Percentiles rank a stretch among this genome's conserved stretches.
These are phyloP conservation scores for Saitozyma sp. DNA, from an alignment of 768 basidiomycete genomes.

Conservation along the genomic window DNA sequence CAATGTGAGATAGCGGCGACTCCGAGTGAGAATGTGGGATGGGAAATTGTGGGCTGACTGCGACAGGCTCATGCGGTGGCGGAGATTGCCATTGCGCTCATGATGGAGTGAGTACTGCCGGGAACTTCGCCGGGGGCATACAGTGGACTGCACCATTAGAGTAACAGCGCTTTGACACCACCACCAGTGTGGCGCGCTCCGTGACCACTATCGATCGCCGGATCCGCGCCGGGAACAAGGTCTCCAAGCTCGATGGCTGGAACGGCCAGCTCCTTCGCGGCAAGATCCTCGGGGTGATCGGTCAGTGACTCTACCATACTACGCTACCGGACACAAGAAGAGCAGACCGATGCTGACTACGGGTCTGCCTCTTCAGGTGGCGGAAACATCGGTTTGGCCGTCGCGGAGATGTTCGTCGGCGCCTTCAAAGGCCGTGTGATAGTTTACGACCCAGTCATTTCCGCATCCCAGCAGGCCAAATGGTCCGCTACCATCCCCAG, in stretches of 20 bases:
- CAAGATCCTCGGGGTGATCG: slow-evolving; percentile 13
- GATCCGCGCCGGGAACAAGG: slow-evolving; percentile 12
- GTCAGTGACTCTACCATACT: background rate
- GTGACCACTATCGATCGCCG: slow-evolving; percentile 13
- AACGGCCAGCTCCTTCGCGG: slow-evolving; percentile 7
- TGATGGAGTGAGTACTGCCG: slow-evolving; percentile 3
- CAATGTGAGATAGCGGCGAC: slow-evolving; percentile 17
- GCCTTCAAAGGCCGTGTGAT: slow-evolving; percentile 13
- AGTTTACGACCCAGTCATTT: slow-evolving; percentile 13
- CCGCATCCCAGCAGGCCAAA: background rate
- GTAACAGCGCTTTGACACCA: no score
- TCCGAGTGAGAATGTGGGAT: background rate
- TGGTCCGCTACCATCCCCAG: slow-evolving; percentile 15
- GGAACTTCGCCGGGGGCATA: background rate
- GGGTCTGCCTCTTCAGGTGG: slow-evolving; percentile 5
- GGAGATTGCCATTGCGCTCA: slow-evolving; percentile 10
- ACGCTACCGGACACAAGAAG: background rate
- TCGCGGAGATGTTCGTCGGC: slow-evolving; percentile 18
- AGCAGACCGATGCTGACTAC: background rate
- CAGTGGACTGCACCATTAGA: no score
- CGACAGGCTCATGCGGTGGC: slow-evolving; percentile 16
- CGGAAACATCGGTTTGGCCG: slow-evolving; percentile 10
- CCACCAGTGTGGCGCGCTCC: slow-evolving; percentile 11
- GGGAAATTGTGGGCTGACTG: slow-evolving; percentile 3
- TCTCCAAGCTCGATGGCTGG: slow-evolving; percentile 20